Conservation (phyloP, 257 asterid genomes). For the Mitragyna speciosa region DNA sequence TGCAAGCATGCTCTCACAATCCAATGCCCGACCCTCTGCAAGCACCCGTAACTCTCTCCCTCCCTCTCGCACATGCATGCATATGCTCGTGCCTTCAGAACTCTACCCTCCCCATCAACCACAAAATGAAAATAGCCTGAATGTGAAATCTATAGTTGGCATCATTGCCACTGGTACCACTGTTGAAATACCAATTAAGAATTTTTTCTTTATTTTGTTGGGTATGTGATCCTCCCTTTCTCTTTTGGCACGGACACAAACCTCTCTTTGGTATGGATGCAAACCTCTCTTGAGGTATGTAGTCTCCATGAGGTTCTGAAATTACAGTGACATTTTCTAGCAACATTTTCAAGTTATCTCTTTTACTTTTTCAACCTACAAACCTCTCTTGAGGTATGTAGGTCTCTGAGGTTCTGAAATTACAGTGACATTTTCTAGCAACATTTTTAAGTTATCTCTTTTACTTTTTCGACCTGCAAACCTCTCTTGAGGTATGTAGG, state of each 20-base stretch:
- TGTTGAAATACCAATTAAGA: neutral
- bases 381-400: too few relatives aligned
- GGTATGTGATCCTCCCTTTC: too few relatives aligned
- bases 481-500: neutral
- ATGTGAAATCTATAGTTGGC: neutral
- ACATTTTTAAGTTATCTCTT: too few relatives aligned
- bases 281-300: too few relatives aligned
- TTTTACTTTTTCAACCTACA: too few relatives aligned
- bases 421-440: too few relatives aligned
- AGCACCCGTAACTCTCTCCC: slow-evolving; percentile 76
- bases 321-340: too few relatives aligned
- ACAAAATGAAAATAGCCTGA: neutral
- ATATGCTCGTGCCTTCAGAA: neutral
- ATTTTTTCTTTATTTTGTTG: neutral
- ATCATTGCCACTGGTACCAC: neutral
- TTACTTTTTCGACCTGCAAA: too few relatives aligned
- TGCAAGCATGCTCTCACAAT: slow-evolving; percentile 96
- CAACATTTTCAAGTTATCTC: too few relatives aligned
- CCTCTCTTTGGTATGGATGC: neutral
- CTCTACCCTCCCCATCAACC: neutral
- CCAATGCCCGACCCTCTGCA: slow-evolving; percentile 94
- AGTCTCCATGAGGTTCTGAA: too few relatives aligned
- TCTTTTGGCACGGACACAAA: too few relatives aligned
- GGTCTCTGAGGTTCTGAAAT: too few relatives aligned
- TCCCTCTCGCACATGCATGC: slow-evolving; percentile 2